Base-by-base conservation (phyloP, 208 protist genomes). In the Trypanosoma grayi region DNA sequence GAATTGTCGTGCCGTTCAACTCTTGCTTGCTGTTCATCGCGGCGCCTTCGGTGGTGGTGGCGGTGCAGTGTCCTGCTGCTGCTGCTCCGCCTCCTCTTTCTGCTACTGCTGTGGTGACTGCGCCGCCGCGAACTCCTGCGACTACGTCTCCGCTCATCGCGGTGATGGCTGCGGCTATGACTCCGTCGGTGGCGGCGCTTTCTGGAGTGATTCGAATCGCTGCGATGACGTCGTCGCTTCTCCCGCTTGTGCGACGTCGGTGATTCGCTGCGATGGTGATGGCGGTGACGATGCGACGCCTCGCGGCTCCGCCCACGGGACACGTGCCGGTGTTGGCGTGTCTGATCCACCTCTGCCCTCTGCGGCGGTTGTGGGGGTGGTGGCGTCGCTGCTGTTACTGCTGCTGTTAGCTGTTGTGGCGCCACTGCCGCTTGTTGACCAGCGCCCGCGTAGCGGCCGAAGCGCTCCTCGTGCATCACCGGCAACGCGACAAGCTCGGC, bases 401-500 rank as follows among this genome's bases (percentile, higher is more conserved):
- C 45, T 50, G 24, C 8, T 30, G n/a, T 20, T 8, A 33, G 20
- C 63, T 41, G 53, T 41, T 33, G 16, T 52, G 53, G 24, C 48
- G 56, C 14, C 18, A 31, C 44, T 20, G 36, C 16, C 65, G n/a
- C 5, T 50, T 65, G n/a, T 51, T 36, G 4, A 40, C 41, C 61
- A 36, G 30, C 53, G 56, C 61, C 1, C 55, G n/a, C 20, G 25
- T 37, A 36, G 13, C 46, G 10, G 39, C 11, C 39, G 39, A 43
- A 10, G 11, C 39, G 6, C 14, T 43, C 39, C 14, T 43, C 39
- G 10, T 14, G 39, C 39, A 43, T 43, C 3, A 52, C 50, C 2
- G 64, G 37, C 41, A 85, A 43, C 22, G 60, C 58, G 0, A 58
- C 57, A 14, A 85, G 59, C 7, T 68, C 52, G n/a, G 46, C 58